Evolutionary conservation across 2,329 filamentous ascomycete species (phyloP), one percentile per base, ranked within the genome.

Genomic region (Stromatinia cepivora): DNA sequence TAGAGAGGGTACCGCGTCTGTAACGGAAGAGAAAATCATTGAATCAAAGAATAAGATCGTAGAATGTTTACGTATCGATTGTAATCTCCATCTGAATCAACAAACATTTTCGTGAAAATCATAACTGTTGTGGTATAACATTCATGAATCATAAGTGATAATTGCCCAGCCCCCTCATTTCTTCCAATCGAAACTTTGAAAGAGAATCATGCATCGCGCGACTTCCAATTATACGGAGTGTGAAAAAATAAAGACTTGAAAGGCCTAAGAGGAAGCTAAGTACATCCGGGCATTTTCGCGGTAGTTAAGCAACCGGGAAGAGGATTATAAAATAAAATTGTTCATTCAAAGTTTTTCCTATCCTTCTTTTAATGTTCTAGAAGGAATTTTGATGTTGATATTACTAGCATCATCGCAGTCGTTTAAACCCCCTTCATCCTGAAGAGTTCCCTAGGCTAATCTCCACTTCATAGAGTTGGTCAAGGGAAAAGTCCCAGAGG

Each of bases 121-220:
- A 56, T 66, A 66, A 56, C 50, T 15, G 20, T 50, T 36, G 45
- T 36, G 3, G 17, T 50, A 52, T 64, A 17, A 64, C n/a, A 48
- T 17, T 34, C 28, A 66, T 66, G 48, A 56, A 57, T 56, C 50
- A 66, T 56, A 42, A 31, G 20, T 56, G 11, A 66, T 5, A 56
- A 31, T 31, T 52, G 31, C 66, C 66, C 66, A 67, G 66, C 66
- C 66, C 59, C 46, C 66, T 62, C 53, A 25, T 50, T 58, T 67
- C 34, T 45, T 59, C 46, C 13, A 66, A 58, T 66, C 45, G 45
- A 62, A 50, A 25, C 20, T 62, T 39, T n/a, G 22, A 15, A 46
- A 36, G 11, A 17, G 22, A 31, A 25, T 45, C 59, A 31, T 62
- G 45, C 59, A 62, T 63, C 22, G 45, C 45, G 45, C 59, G 22